Evolutionary conservation across 2,329 filamentous ascomycete genomes (phyloP), one percentile per base, ranked within the genome.

Genomic region (Lecanicillium sp.): DNA sequence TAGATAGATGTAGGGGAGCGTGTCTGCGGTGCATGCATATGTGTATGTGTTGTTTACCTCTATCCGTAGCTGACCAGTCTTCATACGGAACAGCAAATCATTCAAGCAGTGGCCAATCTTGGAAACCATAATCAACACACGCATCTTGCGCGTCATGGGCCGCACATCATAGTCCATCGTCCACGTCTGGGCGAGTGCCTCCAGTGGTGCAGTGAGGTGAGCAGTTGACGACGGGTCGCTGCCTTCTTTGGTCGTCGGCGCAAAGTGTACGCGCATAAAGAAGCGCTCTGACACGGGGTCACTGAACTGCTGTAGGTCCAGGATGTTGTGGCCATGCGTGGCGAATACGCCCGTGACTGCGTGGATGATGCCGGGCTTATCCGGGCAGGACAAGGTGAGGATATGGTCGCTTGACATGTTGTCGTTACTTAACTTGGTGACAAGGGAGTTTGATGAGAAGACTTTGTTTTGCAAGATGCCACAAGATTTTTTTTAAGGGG

Each of bases 201-300:
- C 62, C 50, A 90, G 80, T 6, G 75, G 70, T 40, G 56, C 59
- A 7, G 54, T 59, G 34, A 87, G 65, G 46, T 73, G 62, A 15
- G 67, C 67, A 35, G 67, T 73, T 44, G 62, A 69, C 42, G 43
- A 29, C 15, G 35, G 27, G n/a, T 39, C 40, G 15, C 37, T 38
- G 7, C 39, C 44, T 43, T 56, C 58, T 6, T 67, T 62, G 28
- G 68, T 58, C 5, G 68, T 69, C 43, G 82, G 75, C 9, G 78
- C 81, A 52, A 90, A 90, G 60, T 89, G 85, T 50, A 90, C 83
- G 56, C 85, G 77, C 85, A 92, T 90, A 67, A 92, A 92, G 69
- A 92, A 92, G 42, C 74, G 81, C 56, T 83, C 67, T 15, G 80
- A 83, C 17, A 69, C 74, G 18, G 79, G 76, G 62, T 90, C 85